A percentile compares a stretch with the other conserved stretches of the same genome.
Evolutionary conservation across 2,329 filamentous ascomycete genomes (phyloP).

Genomic region (Aureobasidium sp.): DNA sequence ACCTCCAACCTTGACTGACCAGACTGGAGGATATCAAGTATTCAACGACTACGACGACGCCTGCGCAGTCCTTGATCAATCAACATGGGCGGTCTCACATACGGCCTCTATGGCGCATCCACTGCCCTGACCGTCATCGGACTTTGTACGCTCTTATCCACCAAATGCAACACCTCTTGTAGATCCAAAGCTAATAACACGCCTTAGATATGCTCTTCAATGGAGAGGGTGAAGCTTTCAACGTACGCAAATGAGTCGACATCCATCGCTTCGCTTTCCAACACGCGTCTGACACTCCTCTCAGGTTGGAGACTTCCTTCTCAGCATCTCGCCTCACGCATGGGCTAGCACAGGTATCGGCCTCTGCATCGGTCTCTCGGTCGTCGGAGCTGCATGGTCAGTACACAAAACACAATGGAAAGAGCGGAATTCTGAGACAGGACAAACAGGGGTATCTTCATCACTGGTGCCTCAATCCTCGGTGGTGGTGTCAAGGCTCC

Average conservation of each 20-base stretch:
- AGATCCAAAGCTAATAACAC: slow-evolving; percentile 22
- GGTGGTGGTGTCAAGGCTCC: slow-evolving; percentile 95
- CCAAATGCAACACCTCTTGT: neutral
- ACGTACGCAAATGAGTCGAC: slow-evolving; percentile 52
- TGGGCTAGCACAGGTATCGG: slow-evolving; percentile 89
- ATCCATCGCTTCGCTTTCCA: too few relatives aligned
- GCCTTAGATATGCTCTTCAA: slow-evolving; percentile 93
- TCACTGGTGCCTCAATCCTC: slow-evolving; percentile 94
- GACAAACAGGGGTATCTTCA: slow-evolving; percentile 82
- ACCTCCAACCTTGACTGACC: neutral
- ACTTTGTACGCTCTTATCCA: slow-evolving; percentile 27
- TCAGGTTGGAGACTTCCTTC: slow-evolving; percentile 86
- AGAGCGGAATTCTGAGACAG: slow-evolving; percentile 3
- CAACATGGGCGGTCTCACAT: slow-evolving; percentile 29
- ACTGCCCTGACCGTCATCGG: slow-evolving; percentile 31
- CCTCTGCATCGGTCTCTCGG: slow-evolving; percentile 91
- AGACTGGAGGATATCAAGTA: neutral
- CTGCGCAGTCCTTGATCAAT: neutral
- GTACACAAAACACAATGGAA: slow-evolving; percentile 21
- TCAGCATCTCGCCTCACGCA: slow-evolving; percentile 85
- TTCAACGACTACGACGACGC: neutral
- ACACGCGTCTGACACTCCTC: neutral
- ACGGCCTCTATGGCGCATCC: slow-evolving; percentile 31
- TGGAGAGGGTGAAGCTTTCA: slow-evolving; percentile 90
- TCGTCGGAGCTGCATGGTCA: slow-evolving; percentile 96